Percentiles rank a stretch among this genome's conserved stretches.
Evolutionary conservation across 345 rosid species (phyloP).

Genomic region (Moricandia arvensis): DNA sequence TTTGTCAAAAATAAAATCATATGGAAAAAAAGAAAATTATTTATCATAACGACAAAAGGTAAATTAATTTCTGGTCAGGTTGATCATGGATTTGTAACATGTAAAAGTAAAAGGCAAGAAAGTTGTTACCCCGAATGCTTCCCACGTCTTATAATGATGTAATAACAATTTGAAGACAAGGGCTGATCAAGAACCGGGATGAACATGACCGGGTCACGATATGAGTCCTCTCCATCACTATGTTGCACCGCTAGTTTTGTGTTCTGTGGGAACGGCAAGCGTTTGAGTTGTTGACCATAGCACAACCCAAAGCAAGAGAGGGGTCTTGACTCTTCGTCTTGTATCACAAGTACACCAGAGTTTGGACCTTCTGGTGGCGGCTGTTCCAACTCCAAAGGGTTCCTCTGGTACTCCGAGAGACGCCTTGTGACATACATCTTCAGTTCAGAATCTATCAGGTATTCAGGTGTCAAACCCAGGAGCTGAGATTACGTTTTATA

Average conservation of each 20-base stretch:
- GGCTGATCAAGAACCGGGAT: conserved; percentile 54
- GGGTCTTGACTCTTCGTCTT: conserved; percentile 51
- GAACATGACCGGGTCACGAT: conserved; percentile 30
- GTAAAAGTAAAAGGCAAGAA: too few relatives aligned
- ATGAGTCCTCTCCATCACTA: background rate
- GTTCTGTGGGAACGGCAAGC: conserved; percentile 30
- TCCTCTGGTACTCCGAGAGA: conserved; percentile 46
- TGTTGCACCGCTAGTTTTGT: background rate
- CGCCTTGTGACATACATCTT: conserved; percentile 33
- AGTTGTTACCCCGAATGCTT: too few relatives aligned
- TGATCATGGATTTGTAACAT: too few relatives aligned
- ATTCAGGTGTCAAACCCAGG: background rate
- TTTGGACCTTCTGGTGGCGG: conserved; percentile 49
- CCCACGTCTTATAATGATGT: conserved; percentile 7
- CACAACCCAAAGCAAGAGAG: conserved; percentile 50
- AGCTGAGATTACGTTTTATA: background rate
- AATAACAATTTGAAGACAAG: conserved; percentile 45
- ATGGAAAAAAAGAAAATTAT: too few relatives aligned
- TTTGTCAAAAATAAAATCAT: too few relatives aligned
- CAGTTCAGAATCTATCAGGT: background rate
- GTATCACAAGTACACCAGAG: conserved; percentile 51
- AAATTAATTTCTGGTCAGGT: too few relatives aligned
- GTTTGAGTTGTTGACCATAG: background rate
- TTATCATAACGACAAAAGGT: too few relatives aligned
- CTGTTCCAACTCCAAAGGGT: conserved; percentile 24